phyloP scores from a whole-genome alignment of 2,329 filamentous ascomycete species.

The Talaromyces sp. region DNA sequence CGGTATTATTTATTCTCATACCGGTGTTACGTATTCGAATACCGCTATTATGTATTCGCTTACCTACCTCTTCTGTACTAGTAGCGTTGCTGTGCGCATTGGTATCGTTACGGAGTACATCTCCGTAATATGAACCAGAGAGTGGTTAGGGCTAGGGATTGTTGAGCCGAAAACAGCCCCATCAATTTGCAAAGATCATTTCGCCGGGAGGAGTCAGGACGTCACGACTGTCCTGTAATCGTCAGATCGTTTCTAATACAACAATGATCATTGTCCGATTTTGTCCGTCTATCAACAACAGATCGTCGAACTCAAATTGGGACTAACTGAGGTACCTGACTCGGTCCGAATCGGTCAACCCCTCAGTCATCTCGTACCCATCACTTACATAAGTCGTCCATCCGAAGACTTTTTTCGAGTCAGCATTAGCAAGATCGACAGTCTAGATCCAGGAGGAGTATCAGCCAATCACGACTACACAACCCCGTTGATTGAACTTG shows the following conservation, averaged over 20 bases:
- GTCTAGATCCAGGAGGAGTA: not conserved
- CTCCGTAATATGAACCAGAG: not conserved
- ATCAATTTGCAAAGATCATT: not conserved
- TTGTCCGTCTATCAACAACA: not conserved
- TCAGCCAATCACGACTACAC: not conserved
- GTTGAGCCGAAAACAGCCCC: not conserved
- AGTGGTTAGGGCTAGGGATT: not conserved
- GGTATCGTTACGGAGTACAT: not conserved
- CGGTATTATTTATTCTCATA: not conserved
- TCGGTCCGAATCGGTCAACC: not conserved
- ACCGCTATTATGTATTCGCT: not conserved
- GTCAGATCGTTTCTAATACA: not conserved
- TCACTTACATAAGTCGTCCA: not conserved
- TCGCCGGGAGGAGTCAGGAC: not conserved
- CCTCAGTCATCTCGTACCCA: not conserved
- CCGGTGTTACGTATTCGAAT: not conserved
- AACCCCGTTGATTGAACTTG: not conserved
- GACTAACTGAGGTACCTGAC: not conserved
- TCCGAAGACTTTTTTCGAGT: not conserved
- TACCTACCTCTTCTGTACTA: not conserved
- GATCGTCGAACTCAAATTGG: not conserved
- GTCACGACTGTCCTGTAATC: not conserved
- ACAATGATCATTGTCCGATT: not conserved
- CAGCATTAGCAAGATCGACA: not conserved
- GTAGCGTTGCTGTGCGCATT: not conserved